Base-by-base conservation (phyloP, 192 early-diverging fungal species). In the Coemansia sp. region DNA sequence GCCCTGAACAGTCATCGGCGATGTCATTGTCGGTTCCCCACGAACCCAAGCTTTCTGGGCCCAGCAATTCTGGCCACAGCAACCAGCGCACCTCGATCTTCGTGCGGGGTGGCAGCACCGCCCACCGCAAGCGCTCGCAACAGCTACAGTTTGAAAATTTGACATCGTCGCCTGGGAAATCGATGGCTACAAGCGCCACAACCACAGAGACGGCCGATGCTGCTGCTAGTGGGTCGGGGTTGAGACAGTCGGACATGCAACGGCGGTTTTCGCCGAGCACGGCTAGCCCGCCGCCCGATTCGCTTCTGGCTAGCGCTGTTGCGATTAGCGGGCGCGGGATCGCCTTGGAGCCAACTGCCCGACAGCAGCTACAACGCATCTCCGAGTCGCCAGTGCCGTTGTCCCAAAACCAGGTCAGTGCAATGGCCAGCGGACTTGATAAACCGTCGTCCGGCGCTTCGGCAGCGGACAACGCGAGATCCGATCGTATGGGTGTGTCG, bases 1-100 rank as follows among this genome's bases (percentile, higher is more conserved):
- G 62, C 16, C 23, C 67, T 6, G 73, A 66, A 1, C 63, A 58
- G 12, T 20, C 30, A 35, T 10, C 39, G 16, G 34, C 20, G 9
- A 30, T 63, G 30, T 78, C 76, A 29, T 72, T 67, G 33, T 78
- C 76, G 2, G 63, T 66, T 13, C 76, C 76, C 2, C 67, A 60
- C 33, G 75, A 78, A 20, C 59, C 46, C 10, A 64, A 56, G 37
- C 28, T 78, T 20, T 51, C 58, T 9, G 35, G 66, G 6, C 30
- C 9, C 13, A 21, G 63, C 51, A 20, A 10, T 21, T 21, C 67
- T 2, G 39, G 53, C 23, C 23, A 42, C n/a, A 42, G 35, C 29
- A 13, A 45, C 26, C 68, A 53, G 46, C 74, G 74, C 56, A 46
- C 74, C 2, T 75, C 74, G 12, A 46, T 70, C 1, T 75, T 70